Percentiles rank a stretch among this genome's conserved stretches.
Conservation (phyloP, 192 early-diverging fungal genomes). For the Backusella psychrophila region DNA sequence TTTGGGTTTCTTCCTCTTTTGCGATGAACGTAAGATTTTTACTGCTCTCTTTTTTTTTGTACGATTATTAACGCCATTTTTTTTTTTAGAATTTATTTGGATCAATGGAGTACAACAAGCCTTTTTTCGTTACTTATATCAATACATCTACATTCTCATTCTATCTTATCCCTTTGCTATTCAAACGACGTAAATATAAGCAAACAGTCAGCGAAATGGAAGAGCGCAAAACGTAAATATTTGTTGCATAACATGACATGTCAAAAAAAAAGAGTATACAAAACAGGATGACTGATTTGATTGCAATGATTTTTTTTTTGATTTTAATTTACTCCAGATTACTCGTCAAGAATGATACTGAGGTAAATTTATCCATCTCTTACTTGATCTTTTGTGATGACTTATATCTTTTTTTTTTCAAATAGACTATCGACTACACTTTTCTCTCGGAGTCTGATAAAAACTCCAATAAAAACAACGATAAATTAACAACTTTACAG, state of each 20-base stretch:
- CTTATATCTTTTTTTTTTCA: not conserved
- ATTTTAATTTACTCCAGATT: not conserved
- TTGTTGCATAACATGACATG: not conserved
- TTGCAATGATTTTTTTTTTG: not conserved
- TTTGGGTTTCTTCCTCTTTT: conserved; percentile 81
- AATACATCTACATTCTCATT: conserved; percentile 76
- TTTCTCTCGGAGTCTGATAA: not conserved
- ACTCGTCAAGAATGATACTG: not conserved
- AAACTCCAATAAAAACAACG: not conserved
- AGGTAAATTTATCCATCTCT: not conserved
- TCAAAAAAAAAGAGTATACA: not conserved
- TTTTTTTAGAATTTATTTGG: conserved; percentile 61
- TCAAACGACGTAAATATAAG: not conserved
- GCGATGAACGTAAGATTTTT: conserved; percentile 60
- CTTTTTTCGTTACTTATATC: conserved; percentile 76
- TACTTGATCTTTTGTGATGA: not conserved
- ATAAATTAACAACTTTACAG: conserved; percentile 27
- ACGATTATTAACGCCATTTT: not conserved
- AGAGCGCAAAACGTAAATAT: not conserved
- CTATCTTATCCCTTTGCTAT: conserved; percentile 54
- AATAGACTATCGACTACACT: not conserved
- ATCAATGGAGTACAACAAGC: conserved; percentile 66
- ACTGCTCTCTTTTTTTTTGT: not conserved
- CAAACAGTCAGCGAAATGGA: not conserved
- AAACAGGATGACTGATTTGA: not conserved